A percentile compares a stretch with the other conserved stretches of the same genome.
Conservation (phyloP, 1,139 yeast species). For the Geotrichum citri-aurantii region DNA sequence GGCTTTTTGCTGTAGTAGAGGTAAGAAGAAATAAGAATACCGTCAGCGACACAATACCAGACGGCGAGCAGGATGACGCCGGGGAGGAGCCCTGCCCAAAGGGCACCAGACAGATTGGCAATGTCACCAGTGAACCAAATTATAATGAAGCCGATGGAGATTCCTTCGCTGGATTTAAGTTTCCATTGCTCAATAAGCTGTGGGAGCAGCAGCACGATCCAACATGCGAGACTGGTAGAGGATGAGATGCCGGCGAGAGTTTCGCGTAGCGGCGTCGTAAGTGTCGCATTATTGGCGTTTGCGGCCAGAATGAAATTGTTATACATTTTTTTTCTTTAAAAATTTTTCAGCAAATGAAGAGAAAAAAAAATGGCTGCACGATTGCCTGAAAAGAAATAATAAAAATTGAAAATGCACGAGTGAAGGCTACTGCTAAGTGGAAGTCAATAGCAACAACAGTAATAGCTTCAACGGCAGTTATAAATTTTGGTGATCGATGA, state of each 20-base stretch:
- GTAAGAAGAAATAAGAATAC: slow-evolving; percentile 56
- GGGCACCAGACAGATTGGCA: slow-evolving; percentile 59
- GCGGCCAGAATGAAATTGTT: not conserved
- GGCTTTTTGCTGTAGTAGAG: slow-evolving; percentile 39
- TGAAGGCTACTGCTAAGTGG: too few relatives aligned
- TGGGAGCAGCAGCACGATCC: slow-evolving; percentile 76
- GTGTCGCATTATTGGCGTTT: not conserved
- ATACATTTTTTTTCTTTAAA: not conserved
- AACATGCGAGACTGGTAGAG: slow-evolving; percentile 53
- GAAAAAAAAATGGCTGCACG: not conserved
- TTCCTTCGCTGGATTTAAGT: slow-evolving; percentile 70
- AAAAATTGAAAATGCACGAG: not conserved
- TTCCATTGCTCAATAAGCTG: slow-evolving; percentile 82
- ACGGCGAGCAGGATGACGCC: slow-evolving; percentile 64
- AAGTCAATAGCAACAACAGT: too few relatives aligned
- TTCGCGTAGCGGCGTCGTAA: slow-evolving; percentile 34
- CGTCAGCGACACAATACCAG: slow-evolving; percentile 71
- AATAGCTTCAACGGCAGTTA: too few relatives aligned
- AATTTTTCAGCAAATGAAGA: not conserved
- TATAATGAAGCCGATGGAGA: slow-evolving; percentile 60
- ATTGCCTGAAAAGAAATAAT: not conserved
- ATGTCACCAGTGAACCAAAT: slow-evolving; percentile 75
- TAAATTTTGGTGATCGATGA: too few relatives aligned
- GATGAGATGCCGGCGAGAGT: slow-evolving; percentile 61
- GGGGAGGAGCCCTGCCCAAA: slow-evolving; percentile 68